Evolutionary conservation across 208 protist genomes (phyloP).

Genomic region (Jaenimonas drosophilae): DNA sequence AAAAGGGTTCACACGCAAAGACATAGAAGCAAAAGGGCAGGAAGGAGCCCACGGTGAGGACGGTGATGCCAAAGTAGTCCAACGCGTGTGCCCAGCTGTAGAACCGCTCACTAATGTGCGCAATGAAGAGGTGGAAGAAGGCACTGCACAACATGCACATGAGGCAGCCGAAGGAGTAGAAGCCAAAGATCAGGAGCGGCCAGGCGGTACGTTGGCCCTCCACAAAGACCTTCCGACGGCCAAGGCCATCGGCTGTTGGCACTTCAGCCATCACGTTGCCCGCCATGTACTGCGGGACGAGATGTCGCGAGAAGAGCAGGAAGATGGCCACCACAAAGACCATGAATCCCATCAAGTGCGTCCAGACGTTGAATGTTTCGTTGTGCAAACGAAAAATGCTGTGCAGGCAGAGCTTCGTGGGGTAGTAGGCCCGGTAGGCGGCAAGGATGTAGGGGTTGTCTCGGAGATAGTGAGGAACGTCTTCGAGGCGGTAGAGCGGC

Average conservation of each 20-base stretch:
- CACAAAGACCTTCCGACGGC: too few relatives aligned
- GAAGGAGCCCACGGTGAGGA: constrained; percentile 35
- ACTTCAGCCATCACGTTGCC: too few relatives aligned
- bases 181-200: too few relatives aligned
- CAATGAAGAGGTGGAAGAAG: constrained; percentile 30
- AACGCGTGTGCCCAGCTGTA: constrained; percentile 12
- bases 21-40: constrained; percentile 33
- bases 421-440: constrained; percentile 67
- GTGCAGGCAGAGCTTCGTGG: constrained; percentile 24
- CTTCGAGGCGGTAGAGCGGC: constrained; percentile 32
- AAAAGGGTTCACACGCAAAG: constrained; percentile 23
- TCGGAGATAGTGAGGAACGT: constrained; percentile 29
- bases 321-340: constrained; percentile 43
- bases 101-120: constrained; percentile 15
- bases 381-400: constrained; percentile 77
- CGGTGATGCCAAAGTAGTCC: constrained; percentile 42
- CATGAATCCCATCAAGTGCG: constrained; percentile 55
- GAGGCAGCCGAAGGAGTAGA: constrained; percentile 24
- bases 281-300: constrained; percentile 21
- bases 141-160: constrained; percentile 30
- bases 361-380: constrained; percentile 86
- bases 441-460: constrained; percentile 42
- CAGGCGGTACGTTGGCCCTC: too few relatives aligned
- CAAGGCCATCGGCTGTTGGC: too few relatives aligned
- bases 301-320: constrained; percentile 18